Base-by-base conservation (phyloP, 768 basidiomycete species). In the Kwoniella bestiolae region DNA sequence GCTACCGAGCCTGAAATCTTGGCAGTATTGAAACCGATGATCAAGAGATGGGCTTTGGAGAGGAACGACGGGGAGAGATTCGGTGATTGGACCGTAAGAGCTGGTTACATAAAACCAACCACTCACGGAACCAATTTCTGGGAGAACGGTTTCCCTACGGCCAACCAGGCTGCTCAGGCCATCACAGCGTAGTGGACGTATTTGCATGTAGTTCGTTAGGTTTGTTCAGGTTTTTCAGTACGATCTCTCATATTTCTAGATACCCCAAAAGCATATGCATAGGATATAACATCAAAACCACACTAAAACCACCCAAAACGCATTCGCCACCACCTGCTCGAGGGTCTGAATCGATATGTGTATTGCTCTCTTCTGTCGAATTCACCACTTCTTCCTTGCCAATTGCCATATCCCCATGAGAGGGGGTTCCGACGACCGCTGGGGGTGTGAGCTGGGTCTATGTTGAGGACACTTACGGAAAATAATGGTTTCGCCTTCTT, bases 51-150 rank as follows among this genome's bases (percentile, higher is more conserved):
- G 79, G 92, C 95, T 0, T 83, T 90, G 28, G 94, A 97, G 80
- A 85, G 95, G 50, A 82, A 84, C 3, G 88, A 91, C 8, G 93
- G 91, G 31, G 96, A 99, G 82, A 89, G 84, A 62, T 98, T 99
- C 75, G 96, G 96, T 32, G 96, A 98, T 81, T 99, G 91, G 80
- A 91, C 92, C 32, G 90, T 99, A 68, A 86, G 95, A 51, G 90
- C 87, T 26, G 93, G 94, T 47, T 93, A 94, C 75, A 93, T 98
- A 70, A 86, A 91, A 35, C 86, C 90, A 2, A 94, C 91, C 0
- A 90, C 87, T 1, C 86, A 88, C 38, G 94, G 94, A 18, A 90
- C 86, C 73, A 84, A 87, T 52, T 97, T 92, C 90, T 96, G 94
- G 80, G 90, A 92, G 50, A 83, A 86, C 18, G 86, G 70, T 14